Conservation (phyloP, 2,329 filamentous ascomycete genomes). For the Cladosporium sphaerospermum region DNA sequence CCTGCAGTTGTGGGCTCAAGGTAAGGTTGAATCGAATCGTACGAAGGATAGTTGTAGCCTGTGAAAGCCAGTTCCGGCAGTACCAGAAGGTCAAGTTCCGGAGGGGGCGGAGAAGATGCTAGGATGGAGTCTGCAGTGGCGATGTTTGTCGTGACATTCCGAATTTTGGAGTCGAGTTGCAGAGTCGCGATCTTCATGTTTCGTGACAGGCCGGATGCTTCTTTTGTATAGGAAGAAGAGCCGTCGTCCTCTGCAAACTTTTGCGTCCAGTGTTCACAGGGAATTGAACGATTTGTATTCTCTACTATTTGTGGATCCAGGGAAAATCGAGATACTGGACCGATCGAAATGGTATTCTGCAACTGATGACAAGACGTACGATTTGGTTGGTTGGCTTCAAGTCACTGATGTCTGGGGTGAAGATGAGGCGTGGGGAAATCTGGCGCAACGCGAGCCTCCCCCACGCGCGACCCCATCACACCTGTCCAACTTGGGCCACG, state of each 20-base stretch:
- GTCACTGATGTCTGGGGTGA: too few relatives aligned
- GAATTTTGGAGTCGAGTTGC: slow-evolving; percentile 67
- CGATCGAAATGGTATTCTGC: too few relatives aligned
- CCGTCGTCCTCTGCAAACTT: background rate
- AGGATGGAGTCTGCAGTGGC: slow-evolving; percentile 61
- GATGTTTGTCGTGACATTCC: slow-evolving; percentile 64
- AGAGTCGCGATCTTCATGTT: slow-evolving; percentile 62
- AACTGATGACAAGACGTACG: too few relatives aligned
- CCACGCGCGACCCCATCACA: too few relatives aligned
- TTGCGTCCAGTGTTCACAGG: too few relatives aligned
- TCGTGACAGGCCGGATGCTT: background rate
- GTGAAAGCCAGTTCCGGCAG: slow-evolving; percentile 70
- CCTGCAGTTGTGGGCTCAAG: slow-evolving; percentile 63
- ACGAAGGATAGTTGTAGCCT: slow-evolving; percentile 73
- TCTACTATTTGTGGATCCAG: too few relatives aligned
- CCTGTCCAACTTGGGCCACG: background rate
- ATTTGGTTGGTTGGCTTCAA: too few relatives aligned
- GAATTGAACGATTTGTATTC: too few relatives aligned
- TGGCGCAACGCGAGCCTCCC: too few relatives aligned
- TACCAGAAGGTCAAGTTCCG: slow-evolving; percentile 61
- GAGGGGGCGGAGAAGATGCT: slow-evolving; percentile 31
- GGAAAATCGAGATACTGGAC: too few relatives aligned
- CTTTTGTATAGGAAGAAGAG: background rate
- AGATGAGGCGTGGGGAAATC: too few relatives aligned
- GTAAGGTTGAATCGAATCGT: slow-evolving; percentile 60